A percentile compares a stretch with the other conserved stretches of the same genome.
Conservation (phyloP, 23 red algal species). For the Gracilaria vermiculophylla region DNA sequence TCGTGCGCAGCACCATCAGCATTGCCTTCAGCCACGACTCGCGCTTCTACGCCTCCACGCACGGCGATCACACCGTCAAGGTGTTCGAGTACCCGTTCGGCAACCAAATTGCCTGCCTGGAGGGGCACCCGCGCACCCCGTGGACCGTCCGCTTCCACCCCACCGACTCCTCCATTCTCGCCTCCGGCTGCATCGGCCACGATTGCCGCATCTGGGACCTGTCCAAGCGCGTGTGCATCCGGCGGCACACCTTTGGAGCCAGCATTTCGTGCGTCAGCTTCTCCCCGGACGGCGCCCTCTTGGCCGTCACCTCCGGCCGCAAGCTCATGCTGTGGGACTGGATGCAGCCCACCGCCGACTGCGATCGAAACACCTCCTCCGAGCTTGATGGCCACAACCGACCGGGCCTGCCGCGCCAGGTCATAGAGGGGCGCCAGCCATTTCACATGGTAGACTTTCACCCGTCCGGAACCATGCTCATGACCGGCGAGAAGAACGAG, state of each 20-base stretch:
- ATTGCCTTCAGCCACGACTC: constrained; percentile 82
- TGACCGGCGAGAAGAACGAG: constrained; percentile 80
- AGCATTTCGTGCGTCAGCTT: constrained; percentile 79
- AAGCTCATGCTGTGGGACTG: constrained; percentile 79
- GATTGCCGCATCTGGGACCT: constrained; percentile 80
- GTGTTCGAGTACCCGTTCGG: constrained; percentile 80
- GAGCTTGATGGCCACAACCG: constrained; percentile 20
- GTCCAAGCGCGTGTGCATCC: constrained; percentile 39
- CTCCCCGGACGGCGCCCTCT: constrained; percentile 66
- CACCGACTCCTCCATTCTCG: constrained; percentile 55
- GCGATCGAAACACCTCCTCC: constrained; percentile 5
- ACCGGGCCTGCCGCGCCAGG: constrained; percentile 44
- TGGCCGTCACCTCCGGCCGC: constrained; percentile 76
- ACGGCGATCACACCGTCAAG: constrained; percentile 93
- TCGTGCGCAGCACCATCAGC: constrained; percentile 79
- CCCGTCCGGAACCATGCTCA: constrained; percentile 76
- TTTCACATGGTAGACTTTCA: constrained; percentile 91
- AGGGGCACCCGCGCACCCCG: constrained; percentile 80
- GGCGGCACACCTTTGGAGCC: constrained; percentile 50
- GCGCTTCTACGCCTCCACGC: constrained; percentile 78
- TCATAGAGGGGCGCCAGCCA: constrained; percentile 38
- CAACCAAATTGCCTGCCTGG: constrained; percentile 59
- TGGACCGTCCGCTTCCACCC: constrained; percentile 93
- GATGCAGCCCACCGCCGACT: background rate
- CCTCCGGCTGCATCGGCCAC: constrained; percentile 81